Evolutionary conservation across 75 land plant species (phyloP).

Genomic region (Pinus tabuliformis): DNA sequence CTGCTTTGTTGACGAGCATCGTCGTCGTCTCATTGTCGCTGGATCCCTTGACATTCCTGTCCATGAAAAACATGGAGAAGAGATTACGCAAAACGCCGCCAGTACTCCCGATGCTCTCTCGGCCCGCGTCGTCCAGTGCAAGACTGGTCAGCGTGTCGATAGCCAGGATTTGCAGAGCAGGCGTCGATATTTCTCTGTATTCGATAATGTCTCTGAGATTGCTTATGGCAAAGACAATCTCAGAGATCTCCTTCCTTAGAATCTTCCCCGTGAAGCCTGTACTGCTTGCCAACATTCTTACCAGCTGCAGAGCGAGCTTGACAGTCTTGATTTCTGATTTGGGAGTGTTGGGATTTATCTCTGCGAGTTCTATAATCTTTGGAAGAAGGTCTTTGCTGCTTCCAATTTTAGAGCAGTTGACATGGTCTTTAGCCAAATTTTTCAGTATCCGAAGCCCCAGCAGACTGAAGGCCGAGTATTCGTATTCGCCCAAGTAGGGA

Average conservation of each 20-base stretch:
- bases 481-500: not conserved
- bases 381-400: conserved; percentile 20
- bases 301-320: conserved; percentile 60
- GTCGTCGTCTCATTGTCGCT: not conserved
- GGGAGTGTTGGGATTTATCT: conserved; percentile 3
- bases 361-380: conserved; percentile 41
- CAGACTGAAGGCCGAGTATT: conserved; percentile 7
- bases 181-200: conserved; percentile 9
- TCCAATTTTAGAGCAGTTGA: conserved; percentile 21
- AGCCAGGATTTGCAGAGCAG: conserved; percentile 40
- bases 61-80: conserved; percentile 41
- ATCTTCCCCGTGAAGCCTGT: conserved; percentile 55
- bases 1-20: conserved; percentile 47
- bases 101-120: conserved; percentile 73
- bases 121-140: conserved; percentile 65
- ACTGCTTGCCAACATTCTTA: conserved; percentile 60
- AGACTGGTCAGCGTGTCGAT: conserved; percentile 67
- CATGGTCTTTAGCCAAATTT: conserved; percentile 16
- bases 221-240: conserved; percentile 67
- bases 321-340: conserved; percentile 10
- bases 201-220: conserved; percentile 67
- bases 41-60: not conserved
- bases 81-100: conserved; percentile 70
- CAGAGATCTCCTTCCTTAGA: conserved; percentile 61
- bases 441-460: conserved; percentile 26